Percentiles rank a stretch among this genome's conserved stretches.
phyloP scores from a whole-genome alignment of 352 stramenopile species.

The Stephanocyclus meneghinianus region DNA sequence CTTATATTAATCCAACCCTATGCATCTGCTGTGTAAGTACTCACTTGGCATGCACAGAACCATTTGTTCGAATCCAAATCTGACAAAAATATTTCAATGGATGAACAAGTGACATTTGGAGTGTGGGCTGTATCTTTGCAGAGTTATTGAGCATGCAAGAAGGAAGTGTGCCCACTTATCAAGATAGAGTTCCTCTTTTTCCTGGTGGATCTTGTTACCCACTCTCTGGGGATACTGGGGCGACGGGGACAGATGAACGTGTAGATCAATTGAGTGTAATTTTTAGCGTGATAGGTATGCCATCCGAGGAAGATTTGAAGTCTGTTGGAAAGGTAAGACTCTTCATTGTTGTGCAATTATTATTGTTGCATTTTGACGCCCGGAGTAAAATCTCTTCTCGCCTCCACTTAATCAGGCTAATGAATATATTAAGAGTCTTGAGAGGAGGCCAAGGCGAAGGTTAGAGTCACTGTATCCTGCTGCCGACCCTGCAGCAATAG shows the following conservation, averaged over 20 bases:
- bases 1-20: conserved; percentile 92
- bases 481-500: conserved; percentile 75
- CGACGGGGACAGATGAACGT: conserved; percentile 60
- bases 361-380: no score
- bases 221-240: conserved; percentile 76
- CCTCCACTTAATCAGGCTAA: conserved; percentile 41
- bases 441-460: conserved; percentile 56
- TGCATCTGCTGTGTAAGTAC: conserved; percentile 61
- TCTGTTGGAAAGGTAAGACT: conserved; percentile 69
- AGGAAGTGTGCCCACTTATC: conserved; percentile 91
- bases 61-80: no score
- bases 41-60: no score
- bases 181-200: conserved; percentile 92
- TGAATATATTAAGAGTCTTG: conserved; percentile 78
- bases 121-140: conserved; percentile 93
- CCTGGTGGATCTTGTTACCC: conserved; percentile 89
- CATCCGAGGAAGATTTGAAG: conserved; percentile 85
- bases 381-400: background rate
- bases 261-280: conserved; percentile 87
- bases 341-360: background rate
- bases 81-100: no score
- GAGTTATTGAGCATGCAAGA: conserved; percentile 95
- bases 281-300: conserved; percentile 94
- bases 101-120: conserved; percentile 73
- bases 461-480: conserved; percentile 75